Evolutionary conservation across 2,329 filamentous ascomycete species (phyloP).

Genomic region (Talaromyces verruculosus): DNA sequence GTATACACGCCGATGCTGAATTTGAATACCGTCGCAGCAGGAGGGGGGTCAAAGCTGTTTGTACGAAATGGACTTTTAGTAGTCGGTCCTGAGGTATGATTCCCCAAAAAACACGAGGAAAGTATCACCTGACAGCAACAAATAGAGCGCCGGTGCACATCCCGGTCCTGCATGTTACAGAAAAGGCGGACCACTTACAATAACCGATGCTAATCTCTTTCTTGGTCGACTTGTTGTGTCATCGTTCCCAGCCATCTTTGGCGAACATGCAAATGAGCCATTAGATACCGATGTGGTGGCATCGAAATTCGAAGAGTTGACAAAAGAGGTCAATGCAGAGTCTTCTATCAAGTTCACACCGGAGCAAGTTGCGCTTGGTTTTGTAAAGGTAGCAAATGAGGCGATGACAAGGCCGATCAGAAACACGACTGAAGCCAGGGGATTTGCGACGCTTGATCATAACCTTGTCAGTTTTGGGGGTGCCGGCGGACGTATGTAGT

Average conservation of each 20-base stretch:
- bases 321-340: constrained; percentile 72
- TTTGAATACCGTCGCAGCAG: constrained; percentile 90
- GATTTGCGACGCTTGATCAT: constrained; percentile 86
- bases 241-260: constrained; percentile 92
- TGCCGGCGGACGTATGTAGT: constrained; percentile 65
- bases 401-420: constrained; percentile 69
- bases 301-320: constrained; percentile 69
- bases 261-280: constrained; percentile 75
- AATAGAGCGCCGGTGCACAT: constrained; percentile 72
- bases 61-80: constrained; percentile 85
- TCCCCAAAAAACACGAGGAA: background rate
- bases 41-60: constrained; percentile 69
- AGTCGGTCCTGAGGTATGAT: constrained; percentile 69
- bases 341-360: constrained; percentile 31
- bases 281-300: constrained; percentile 71
- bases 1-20: constrained; percentile 90
- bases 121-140: background rate
- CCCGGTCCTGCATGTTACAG: constrained; percentile 88
- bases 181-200: constrained; percentile 82
- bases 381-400: constrained; percentile 45
- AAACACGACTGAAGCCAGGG: constrained; percentile 87
- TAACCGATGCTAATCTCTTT: constrained; percentile 87
- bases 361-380: constrained; percentile 43
- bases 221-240: constrained; percentile 79
- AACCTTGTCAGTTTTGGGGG: constrained; percentile 90